Evolutionary conservation across 768 basidiomycete species (phyloP), one percentile per base, ranked within the genome.

Genomic region (Phaeotremella skinneri): DNA sequence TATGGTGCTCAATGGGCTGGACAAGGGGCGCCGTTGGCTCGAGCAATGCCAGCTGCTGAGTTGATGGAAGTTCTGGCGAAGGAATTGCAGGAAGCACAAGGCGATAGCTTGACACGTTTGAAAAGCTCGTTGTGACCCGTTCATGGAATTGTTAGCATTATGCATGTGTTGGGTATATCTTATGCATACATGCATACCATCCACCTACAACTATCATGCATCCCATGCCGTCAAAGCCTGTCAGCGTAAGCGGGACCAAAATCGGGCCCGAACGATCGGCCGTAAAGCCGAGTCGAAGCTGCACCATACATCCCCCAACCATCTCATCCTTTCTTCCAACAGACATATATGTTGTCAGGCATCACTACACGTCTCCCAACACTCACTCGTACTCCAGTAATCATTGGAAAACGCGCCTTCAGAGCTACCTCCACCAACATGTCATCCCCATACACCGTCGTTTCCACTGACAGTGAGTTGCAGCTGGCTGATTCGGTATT

Each of bases 371-470:
- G 34, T 37, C 34, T 37, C 34, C 34, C 9, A 37, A 7, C 34
- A 7, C 17, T 37, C 7, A 37, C 17, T 37, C 34, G 34, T 37
- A 37, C 34, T 37, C 7, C 34, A 7, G 9, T 37, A 7, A 7
- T 17, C 17, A 37, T 17, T 37, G 17, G 34, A 7, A 23, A 23
- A 9, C 31, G 49, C 31, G 27, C 27, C 21, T 32, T 41, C 20
- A 29, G 20, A 25, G 43, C 30, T 39, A 59, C 61, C 6, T 17
- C 58, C 29, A 29, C 45, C 57, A 67, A 34, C 21, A 73, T 68
- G 68, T 68, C 68, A 23, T 66, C 72, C 27, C 73, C 75, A 51
- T 76, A 76, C 60, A 56, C 74, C 53, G 74, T 75, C 58, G 70
- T 75, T 49, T 51, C 71, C 26, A 76, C 75, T 51, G 67, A 74